phyloP scores from a whole-genome alignment of 257 asterid genomes.

The Solanum neorickii region DNA sequence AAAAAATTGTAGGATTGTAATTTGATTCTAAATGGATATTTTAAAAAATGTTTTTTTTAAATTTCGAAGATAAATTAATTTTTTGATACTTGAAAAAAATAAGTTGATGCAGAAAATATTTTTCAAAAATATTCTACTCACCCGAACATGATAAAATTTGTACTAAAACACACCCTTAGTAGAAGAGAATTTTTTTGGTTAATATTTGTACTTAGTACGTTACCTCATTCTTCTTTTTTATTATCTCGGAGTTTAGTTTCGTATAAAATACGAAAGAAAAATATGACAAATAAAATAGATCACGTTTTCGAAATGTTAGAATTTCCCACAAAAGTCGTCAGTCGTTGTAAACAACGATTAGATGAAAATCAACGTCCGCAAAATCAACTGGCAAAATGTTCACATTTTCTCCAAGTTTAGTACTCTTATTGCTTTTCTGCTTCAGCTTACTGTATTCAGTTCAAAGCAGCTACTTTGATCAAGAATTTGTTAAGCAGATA shows the following conservation, averaged over 20 bases:
- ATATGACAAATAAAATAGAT: neutral
- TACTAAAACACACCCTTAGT: no score
- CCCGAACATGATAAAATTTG: no score
- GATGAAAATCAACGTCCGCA: neutral
- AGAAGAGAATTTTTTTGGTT: neutral
- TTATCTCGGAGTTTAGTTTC: fast-evolving
- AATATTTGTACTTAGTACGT: neutral
- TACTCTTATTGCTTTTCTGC: conserved; percentile 1
- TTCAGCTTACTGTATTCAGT: neutral
- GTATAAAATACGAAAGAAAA: no score
- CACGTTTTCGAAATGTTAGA: neutral
- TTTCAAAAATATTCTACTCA: no score
- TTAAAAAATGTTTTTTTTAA: no score
- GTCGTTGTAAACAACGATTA: neutral
- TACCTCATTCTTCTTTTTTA: neutral
- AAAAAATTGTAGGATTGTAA: no score
- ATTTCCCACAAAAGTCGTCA: neutral
- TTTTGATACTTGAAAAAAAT: no score
- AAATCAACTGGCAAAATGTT: conserved; percentile 10
- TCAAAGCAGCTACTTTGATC: neutral
- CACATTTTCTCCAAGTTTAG: neutral
- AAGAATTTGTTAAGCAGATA: conserved; percentile 33
- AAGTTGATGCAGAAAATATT: no score
- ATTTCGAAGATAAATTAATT: no score
- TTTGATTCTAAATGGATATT: no score